phyloP scores from a whole-genome alignment of 2,329 filamentous ascomycete species.

The Aschersonia sp. region DNA sequence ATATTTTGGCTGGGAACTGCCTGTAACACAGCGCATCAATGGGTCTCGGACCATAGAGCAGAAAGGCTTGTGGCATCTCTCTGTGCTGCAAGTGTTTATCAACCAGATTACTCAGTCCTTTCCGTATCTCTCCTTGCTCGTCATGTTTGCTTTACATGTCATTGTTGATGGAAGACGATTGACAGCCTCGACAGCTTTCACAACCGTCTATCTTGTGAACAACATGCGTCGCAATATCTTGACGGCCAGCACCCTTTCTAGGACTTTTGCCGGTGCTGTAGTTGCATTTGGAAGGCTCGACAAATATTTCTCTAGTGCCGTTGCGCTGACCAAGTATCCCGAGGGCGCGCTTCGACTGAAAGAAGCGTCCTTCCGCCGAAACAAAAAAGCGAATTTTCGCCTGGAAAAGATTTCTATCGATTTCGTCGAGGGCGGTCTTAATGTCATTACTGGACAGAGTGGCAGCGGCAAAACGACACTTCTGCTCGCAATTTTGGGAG shows the following conservation, averaged over 20 bases:
- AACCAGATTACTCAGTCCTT: slow-evolving; percentile 36
- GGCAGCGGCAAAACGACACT: slow-evolving; percentile 44
- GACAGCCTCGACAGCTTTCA: slow-evolving; percentile 43
- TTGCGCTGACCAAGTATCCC: slow-evolving; percentile 31
- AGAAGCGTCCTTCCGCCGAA: slow-evolving; percentile 32
- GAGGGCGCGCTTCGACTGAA: slow-evolving; percentile 31
- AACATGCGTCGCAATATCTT: slow-evolving; percentile 37
- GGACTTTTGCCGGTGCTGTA: slow-evolving; percentile 18
- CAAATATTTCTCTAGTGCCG: slow-evolving; percentile 36
- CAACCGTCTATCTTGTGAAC: slow-evolving; percentile 37
- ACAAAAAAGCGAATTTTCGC: slow-evolving; percentile 32
- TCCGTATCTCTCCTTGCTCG: slow-evolving; percentile 34
- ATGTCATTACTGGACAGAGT: slow-evolving; percentile 37
- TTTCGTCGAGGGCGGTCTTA: slow-evolving; percentile 39
- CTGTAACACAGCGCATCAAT: slow-evolving; percentile 35
- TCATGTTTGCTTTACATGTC: slow-evolving; percentile 39
- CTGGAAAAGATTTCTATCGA: slow-evolving; percentile 33
- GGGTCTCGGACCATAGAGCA: slow-evolving; percentile 35
- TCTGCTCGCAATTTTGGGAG: slow-evolving; percentile 37
- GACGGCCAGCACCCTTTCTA: slow-evolving; percentile 29
- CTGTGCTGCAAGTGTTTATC: slow-evolving; percentile 29
- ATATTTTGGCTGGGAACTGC: slow-evolving; percentile 45
- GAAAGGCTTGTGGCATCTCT: slow-evolving; percentile 36
- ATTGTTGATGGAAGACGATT: slow-evolving; percentile 30
- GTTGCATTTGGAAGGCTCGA: slow-evolving; percentile 37